A percentile compares a stretch with the other conserved stretches of the same genome.
Evolutionary conservation across 768 basidiomycete species (phyloP).

Genomic region (Amylocystis lapponica): DNA sequence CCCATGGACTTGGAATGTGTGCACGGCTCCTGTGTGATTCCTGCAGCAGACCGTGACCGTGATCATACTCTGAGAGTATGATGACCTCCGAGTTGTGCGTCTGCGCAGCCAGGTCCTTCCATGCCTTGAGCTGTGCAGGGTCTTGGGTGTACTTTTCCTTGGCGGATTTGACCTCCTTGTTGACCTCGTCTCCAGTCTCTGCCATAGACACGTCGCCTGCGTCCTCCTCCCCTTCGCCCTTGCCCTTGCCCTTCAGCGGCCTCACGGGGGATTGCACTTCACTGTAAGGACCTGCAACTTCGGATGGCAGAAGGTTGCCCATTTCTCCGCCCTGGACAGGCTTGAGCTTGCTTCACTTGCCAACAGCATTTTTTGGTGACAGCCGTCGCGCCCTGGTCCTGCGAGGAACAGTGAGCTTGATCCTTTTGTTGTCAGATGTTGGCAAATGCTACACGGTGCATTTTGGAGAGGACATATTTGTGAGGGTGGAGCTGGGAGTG

Average conservation of each 20-base stretch:
- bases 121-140: conserved; percentile 81
- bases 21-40: conserved; percentile 95
- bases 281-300: conserved; percentile 25
- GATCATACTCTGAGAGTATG: conserved; percentile 93
- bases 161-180: conserved; percentile 70
- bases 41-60: conserved; percentile 95
- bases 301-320: conserved; percentile 53
- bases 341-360: conserved; percentile 85
- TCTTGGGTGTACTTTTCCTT: conserved; percentile 85
- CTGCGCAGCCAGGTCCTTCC: conserved; percentile 93
- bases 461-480: conserved; percentile 27
- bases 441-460: conserved; percentile 30
- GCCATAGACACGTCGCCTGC: conserved; percentile 76
- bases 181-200: conserved; percentile 71
- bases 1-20: conserved; percentile 95
- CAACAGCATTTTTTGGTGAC: conserved; percentile 73
- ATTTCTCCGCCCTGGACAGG: conserved; percentile 75
- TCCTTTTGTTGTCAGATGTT: conserved; percentile 29
- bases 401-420: conserved; percentile 28
- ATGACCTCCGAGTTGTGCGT: conserved; percentile 97
- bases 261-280: conserved; percentile 26
- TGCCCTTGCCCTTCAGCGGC: conserved; percentile 39
- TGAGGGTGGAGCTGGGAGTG: too few relatives aligned
- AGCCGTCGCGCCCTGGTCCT: conserved; percentile 56
- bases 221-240: conserved; percentile 64